A percentile compares a stretch with the other conserved stretches of the same genome.
phyloP scores from a whole-genome alignment of 192 early-diverging fungal genomes.

The Paraglomus brasilianum region DNA sequence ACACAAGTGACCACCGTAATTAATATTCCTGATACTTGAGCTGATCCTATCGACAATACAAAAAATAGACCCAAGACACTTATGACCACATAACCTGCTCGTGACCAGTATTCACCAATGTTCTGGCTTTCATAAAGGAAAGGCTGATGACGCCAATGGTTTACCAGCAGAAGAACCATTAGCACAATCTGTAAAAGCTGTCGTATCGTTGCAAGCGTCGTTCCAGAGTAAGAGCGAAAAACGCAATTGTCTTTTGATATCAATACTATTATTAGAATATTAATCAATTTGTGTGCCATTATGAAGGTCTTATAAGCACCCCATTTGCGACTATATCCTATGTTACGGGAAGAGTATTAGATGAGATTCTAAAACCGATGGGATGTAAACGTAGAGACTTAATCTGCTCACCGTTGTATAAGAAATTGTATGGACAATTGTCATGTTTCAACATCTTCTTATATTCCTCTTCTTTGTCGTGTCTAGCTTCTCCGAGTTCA shows the following conservation, averaged over 20 bases:
- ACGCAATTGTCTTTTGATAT: constrained; percentile 66
- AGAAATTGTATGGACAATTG: constrained; percentile 56
- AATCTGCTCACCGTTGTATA: constrained; percentile 55
- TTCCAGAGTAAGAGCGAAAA: constrained; percentile 42
- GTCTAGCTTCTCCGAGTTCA: constrained; percentile 36
- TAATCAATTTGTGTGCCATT: constrained; percentile 57
- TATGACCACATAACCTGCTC: constrained; percentile 44
- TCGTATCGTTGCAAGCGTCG: constrained; percentile 50
- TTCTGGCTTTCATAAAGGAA: constrained; percentile 61
- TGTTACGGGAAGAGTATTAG: not conserved
- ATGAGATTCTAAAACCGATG: not conserved
- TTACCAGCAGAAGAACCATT: constrained; percentile 48
- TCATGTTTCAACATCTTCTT: constrained; percentile 52
- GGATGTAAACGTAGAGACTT: constrained; percentile 5
- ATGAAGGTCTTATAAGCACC: constrained; percentile 55
- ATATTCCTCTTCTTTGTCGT: constrained; percentile 40
- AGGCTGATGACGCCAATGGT: constrained; percentile 56
- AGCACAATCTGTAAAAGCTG: constrained; percentile 49
- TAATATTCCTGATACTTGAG: constrained; percentile 46
- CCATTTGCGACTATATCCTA: constrained; percentile 43
- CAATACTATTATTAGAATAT: constrained; percentile 44
- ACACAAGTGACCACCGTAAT: constrained; percentile 40
- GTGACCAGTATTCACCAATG: constrained; percentile 46
- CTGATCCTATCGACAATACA: constrained; percentile 45
- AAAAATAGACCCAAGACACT: constrained; percentile 56